Base-by-base conservation (phyloP, 305 asterid genomes). In the Fraxinus platypoda region DNA sequence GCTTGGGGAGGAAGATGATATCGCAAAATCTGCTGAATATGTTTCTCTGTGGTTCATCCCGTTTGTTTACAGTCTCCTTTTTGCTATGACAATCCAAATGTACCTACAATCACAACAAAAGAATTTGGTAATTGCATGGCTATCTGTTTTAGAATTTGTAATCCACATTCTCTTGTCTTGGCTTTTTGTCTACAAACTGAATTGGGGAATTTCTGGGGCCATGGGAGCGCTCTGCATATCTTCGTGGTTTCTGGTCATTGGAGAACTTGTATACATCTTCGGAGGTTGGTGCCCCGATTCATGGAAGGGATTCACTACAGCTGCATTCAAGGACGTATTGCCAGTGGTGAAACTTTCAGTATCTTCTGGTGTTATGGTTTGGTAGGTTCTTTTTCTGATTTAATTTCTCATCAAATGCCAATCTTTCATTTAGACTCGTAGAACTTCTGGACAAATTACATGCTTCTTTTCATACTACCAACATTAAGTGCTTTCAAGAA, bases 301-400 rank as follows among this genome's bases (percentile, higher is more conserved):
- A 0, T 91, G 94, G 94, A 83, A 64, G 21, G 94, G 92, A 3
- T 87, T 91, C 76, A 79, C 84, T 4, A 4, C 26, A 3, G 88
- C 87, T 64, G 91, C 92, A 3, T 78, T 91, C 17, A 87, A 86
- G 83, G 94, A 88, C 23, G 52, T 91, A 0, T 87, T 86, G 49
- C 92, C 89, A 0, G 88, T 91, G 38, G 81, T 87, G 31, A 91
- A 89, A 34, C 89, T 91, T 52, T 91, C 92, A 2, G 76, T 87
- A 19, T 81, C 91, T 15, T 91, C 95, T 7, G 95, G 95, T 17
- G 46, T 87, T 0, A 91, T 91, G 95, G 66, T 91, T 6, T 87
- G 91, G 93, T 91, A 78, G 78, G 49, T 80, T 19, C 41, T 35
- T 31, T 31, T 43, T 74, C 76, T 25, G 2, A 21, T 6, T 25